A percentile compares a stretch with the other conserved stretches of the same genome.
Conservation (phyloP, 129 eudicot species). For the Flaveria robusta region DNA sequence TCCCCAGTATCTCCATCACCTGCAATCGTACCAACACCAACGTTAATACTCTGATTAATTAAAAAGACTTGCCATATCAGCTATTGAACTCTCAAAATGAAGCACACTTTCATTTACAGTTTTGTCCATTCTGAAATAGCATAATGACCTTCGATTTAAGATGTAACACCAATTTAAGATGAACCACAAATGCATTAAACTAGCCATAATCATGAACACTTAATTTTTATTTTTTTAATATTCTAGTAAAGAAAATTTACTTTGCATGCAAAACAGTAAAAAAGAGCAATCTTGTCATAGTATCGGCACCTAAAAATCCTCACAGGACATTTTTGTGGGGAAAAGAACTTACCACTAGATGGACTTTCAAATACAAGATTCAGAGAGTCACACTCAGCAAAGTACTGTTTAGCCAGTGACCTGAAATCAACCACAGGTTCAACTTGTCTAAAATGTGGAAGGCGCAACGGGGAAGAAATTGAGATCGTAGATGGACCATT, state of each 20-base stretch:
- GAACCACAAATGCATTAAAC: slow-evolving; percentile 6
- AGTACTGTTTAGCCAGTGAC: slow-evolving; percentile 70
- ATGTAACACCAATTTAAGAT: slow-evolving; percentile 10
- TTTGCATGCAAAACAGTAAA: slow-evolving; percentile 6
- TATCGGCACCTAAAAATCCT: neutral
- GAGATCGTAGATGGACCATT: slow-evolving; percentile 84
- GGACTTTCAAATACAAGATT: slow-evolving; percentile 70
- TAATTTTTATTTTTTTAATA: neutral
- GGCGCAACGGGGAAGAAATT: slow-evolving; percentile 80
- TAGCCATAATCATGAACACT: slow-evolving; percentile 11
- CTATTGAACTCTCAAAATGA: slow-evolving; percentile 24
- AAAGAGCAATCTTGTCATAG: neutral
- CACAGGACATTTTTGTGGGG: neutral
- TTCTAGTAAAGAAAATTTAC: slow-evolving; percentile 1
- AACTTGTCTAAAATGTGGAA: slow-evolving; percentile 72
- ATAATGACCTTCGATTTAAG: neutral
- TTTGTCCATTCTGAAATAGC: neutral
- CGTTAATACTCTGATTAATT: slow-evolving; percentile 1
- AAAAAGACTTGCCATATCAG: slow-evolving; percentile 17
- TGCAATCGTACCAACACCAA: slow-evolving; percentile 26
- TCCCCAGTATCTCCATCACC: slow-evolving; percentile 70
- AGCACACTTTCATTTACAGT: neutral
- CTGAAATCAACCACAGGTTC: slow-evolving; percentile 64
- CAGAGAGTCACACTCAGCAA: slow-evolving; percentile 68
- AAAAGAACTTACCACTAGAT: slow-evolving; percentile 48